Evolutionary conservation across 2,329 filamentous ascomycete genomes (phyloP).

Genomic region (Onygena corvina): DNA sequence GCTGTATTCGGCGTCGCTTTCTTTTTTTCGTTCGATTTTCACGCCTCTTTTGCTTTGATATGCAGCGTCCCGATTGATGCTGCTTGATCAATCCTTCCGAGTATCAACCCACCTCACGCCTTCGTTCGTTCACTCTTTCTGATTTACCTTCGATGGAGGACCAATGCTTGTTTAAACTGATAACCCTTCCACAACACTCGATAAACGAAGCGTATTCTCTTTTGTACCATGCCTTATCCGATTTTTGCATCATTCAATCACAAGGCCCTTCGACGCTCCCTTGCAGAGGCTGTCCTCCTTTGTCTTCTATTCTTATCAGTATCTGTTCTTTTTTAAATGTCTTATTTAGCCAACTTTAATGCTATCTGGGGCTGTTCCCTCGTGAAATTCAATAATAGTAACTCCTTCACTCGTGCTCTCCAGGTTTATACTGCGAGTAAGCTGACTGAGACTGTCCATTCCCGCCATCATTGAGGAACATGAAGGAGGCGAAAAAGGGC

Average conservation of each 20-base stretch:
- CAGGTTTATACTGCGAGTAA: too few species aligned
- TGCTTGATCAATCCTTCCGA: not conserved
- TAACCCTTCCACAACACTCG: not conserved
- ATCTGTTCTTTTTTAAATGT: not conserved
- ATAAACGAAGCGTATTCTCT: not conserved
- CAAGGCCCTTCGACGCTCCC: not conserved
- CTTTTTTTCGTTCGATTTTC: not conserved
- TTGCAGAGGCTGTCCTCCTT: not conserved
- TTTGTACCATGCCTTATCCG: not conserved
- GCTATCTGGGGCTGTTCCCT: not conserved
- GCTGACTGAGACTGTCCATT: not conserved
- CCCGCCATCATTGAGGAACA: not conserved
- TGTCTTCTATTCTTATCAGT: not conserved
- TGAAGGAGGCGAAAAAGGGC: too few species aligned
- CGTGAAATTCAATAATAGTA: not conserved
- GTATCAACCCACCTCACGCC: not conserved
- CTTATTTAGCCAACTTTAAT: constrained; percentile 3
- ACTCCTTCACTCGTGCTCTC: too few species aligned
- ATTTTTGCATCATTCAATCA: not conserved
- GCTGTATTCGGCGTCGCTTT: not conserved
- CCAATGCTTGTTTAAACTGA: not conserved
- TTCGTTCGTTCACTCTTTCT: not conserved
- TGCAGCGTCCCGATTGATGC: not conserved
- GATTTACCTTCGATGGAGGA: not conserved
- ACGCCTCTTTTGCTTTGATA: not conserved